Evolutionary conservation across 2,329 filamentous ascomycete genomes (phyloP).

Genomic region (Parastagonospora avenae): DNA sequence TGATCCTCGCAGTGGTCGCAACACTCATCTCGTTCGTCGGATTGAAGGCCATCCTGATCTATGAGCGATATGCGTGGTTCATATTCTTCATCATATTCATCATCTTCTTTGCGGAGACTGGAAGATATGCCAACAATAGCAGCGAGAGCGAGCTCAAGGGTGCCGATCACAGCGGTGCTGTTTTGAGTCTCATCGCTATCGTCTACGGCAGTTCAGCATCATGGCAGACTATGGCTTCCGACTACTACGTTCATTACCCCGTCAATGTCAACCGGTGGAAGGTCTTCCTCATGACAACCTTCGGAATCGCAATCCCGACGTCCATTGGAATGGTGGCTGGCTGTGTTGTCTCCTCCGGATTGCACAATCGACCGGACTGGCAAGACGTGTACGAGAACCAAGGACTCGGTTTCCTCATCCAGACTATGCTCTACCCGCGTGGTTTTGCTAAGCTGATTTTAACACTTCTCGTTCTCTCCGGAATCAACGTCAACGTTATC

Average conservation of each 20-base stretch:
- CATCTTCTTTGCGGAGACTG: constrained; percentile 55
- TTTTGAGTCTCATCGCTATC: constrained; percentile 37
- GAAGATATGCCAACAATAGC: constrained; percentile 49
- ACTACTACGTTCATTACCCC: constrained; percentile 53
- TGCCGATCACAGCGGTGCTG: constrained; percentile 38
- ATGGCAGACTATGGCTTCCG: constrained; percentile 50
- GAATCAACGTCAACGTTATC: constrained; percentile 54
- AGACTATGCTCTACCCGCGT: constrained; percentile 52
- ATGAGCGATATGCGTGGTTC: constrained; percentile 58
- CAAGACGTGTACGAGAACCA: constrained; percentile 48
- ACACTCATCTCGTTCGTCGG: constrained; percentile 48
- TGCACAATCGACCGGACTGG: constrained; percentile 44
- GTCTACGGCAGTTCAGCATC: constrained; percentile 47
- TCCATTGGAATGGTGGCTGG: constrained; percentile 54
- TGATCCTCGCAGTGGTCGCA: constrained; percentile 49
- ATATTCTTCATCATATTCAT: constrained; percentile 54
- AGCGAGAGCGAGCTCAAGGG: constrained; percentile 40
- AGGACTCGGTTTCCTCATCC: constrained; percentile 55
- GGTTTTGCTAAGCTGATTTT: constrained; percentile 57
- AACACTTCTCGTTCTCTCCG: constrained; percentile 50
- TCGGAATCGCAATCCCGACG: constrained; percentile 50
- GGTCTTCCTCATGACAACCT: constrained; percentile 50
- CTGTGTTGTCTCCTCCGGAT: constrained; percentile 47
- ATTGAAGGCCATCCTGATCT: constrained; percentile 52
- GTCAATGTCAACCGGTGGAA: constrained; percentile 46